Evolutionary conservation across 192 early-diverging fungal genomes (phyloP).

Genomic region (Linnemannia zychae): DNA sequence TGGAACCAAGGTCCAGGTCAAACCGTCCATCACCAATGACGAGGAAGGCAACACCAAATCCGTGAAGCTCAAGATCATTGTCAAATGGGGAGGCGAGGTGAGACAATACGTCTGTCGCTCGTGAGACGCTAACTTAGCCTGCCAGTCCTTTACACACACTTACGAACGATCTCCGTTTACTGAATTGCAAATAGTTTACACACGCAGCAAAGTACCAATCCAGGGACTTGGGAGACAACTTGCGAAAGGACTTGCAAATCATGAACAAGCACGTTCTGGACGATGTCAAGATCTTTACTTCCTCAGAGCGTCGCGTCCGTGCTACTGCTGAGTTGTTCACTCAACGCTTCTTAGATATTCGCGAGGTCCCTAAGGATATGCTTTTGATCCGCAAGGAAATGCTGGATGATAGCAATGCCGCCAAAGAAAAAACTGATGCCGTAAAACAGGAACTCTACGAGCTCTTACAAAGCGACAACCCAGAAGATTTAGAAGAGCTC

Average conservation of each 20-base stretch:
- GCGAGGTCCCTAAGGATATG: constrained; percentile 69
- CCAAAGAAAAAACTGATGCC: constrained; percentile 93
- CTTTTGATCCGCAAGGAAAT: constrained; percentile 88
- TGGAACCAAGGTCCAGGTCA: constrained; percentile 94
- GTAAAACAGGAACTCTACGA: constrained; percentile 81
- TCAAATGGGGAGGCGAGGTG: constrained; percentile 96
- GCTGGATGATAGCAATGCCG: constrained; percentile 95
- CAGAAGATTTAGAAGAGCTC: constrained; percentile 25
- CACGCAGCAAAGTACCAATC: constrained; percentile 93
- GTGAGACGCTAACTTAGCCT: background rate
- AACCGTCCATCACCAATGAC: constrained; percentile 79
- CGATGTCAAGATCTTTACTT: constrained; percentile 88
- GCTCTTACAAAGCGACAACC: constrained; percentile 58
- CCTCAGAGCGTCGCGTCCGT: constrained; percentile 89
- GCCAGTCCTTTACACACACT: background rate
- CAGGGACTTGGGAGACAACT: constrained; percentile 91
- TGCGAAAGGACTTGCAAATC: constrained; percentile 91
- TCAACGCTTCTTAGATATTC: constrained; percentile 71
- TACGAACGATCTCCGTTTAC: no score
- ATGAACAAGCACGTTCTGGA: constrained; percentile 90
- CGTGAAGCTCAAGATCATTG: constrained; percentile 88
- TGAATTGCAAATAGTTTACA: constrained; percentile 81
- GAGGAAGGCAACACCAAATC: constrained; percentile 58
- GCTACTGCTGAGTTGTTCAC: constrained; percentile 87
- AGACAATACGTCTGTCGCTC: background rate